Conservation (phyloP, 2,329 filamentous ascomycete genomes). For the Epichloe festucae region DNA sequence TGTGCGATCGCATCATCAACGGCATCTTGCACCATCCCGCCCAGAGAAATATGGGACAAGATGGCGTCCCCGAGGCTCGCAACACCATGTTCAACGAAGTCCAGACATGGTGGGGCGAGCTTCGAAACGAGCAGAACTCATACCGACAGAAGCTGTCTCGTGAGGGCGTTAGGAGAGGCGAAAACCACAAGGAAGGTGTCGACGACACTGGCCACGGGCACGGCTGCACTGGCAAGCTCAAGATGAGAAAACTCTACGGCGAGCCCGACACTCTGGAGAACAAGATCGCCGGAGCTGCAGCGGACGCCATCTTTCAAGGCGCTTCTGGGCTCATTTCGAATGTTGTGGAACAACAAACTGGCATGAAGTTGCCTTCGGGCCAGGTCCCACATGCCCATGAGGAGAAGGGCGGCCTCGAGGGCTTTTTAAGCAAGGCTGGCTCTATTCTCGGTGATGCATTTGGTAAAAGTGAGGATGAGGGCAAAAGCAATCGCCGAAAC, state of each 20-base stretch:
- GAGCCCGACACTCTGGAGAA: constrained; percentile 38
- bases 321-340: constrained; percentile 39
- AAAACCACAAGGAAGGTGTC: constrained; percentile 80
- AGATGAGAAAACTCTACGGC: constrained; percentile 57
- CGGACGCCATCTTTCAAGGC: constrained; percentile 43
- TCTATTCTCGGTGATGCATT: constrained; percentile 53
- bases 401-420: constrained; percentile 53
- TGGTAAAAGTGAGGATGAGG: constrained; percentile 39
- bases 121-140: constrained; percentile 48
- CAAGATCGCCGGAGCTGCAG: constrained; percentile 42
- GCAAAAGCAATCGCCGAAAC: constrained; percentile 37
- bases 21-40: constrained; percentile 86
- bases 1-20: constrained; percentile 62
- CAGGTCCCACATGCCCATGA: constrained; percentile 25
- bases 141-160: constrained; percentile 66
- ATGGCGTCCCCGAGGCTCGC: constrained; percentile 61
- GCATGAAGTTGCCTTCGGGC: constrained; percentile 25
- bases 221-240: constrained; percentile 65
- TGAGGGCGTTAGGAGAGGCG: constrained; percentile 59
- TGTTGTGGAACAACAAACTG: constrained; percentile 33
- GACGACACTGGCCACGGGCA: constrained; percentile 76
- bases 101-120: constrained; percentile 67
- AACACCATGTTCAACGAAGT: constrained; percentile 67
- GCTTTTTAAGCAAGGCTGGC: constrained; percentile 56
- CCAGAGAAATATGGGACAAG: constrained; percentile 54